A percentile compares a stretch with the other conserved stretches of the same genome.
Conservation (phyloP, 2,329 filamentous ascomycete species). For the Trichoderma sp. region DNA sequence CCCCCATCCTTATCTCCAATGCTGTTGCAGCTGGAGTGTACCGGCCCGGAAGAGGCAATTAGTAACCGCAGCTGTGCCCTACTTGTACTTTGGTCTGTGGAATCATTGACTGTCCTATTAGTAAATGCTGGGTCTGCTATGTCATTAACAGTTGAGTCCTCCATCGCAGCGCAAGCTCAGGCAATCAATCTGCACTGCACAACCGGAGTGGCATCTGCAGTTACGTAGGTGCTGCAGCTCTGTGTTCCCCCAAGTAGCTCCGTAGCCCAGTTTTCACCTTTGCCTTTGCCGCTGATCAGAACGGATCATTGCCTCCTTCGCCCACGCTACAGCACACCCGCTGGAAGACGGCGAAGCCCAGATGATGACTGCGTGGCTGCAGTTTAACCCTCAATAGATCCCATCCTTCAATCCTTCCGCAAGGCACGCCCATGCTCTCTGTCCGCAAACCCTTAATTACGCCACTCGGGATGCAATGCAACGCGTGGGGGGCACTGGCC, state of each 20-base stretch:
- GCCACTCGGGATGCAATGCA: background rate
- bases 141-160: background rate
- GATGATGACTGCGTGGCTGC: background rate
- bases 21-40: background rate
- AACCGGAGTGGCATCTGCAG: background rate
- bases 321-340: background rate
- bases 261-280: background rate
- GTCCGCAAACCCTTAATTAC: background rate
- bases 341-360: background rate
- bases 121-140: background rate
- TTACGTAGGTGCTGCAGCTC: conserved; percentile 1
- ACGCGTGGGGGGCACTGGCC: conserved; percentile 16
- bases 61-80: background rate
- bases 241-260: background rate
- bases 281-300: background rate
- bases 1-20: conserved; percentile 13
- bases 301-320: background rate
- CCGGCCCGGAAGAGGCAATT: background rate
- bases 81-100: background rate
- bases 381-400: conserved; percentile 15
- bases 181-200: background rate
- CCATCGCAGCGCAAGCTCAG: background rate
- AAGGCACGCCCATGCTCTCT: conserved; percentile 12
- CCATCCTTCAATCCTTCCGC: conserved; percentile 12
- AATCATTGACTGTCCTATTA: background rate